A percentile compares a stretch with the other conserved stretches of the same genome.
phyloP scores from a whole-genome alignment of 768 basidiomycete species.

The Leccinum longicurvipes region DNA sequence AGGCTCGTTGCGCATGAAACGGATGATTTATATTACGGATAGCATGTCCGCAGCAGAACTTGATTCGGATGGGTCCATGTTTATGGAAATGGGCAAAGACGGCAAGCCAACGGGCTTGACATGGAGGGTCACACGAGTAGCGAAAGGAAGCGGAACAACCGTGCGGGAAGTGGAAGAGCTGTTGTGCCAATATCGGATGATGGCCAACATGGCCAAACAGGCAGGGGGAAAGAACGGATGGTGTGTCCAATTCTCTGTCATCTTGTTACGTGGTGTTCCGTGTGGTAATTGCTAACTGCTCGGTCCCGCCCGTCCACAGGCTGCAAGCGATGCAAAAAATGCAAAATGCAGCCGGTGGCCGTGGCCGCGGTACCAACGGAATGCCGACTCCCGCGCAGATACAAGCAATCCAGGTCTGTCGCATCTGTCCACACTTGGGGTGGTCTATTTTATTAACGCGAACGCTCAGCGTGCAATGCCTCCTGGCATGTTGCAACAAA shows the following conservation, averaged over 20 bases:
- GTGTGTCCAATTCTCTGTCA: slow-evolving; percentile 37
- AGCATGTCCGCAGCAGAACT: slow-evolving; percentile 93
- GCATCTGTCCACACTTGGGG: neutral
- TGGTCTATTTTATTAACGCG: slow-evolving; percentile 4
- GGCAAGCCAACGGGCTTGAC: slow-evolving; percentile 85
- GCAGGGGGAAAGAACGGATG: slow-evolving; percentile 97
- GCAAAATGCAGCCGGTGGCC: slow-evolving; percentile 81
- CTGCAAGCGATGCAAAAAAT: slow-evolving; percentile 90
- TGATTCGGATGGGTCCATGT: slow-evolving; percentile 90
- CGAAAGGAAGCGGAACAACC: slow-evolving; percentile 89
- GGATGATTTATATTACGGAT: slow-evolving; percentile 98
- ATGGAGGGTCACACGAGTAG: slow-evolving; percentile 87
- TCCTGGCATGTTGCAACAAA: slow-evolving; percentile 91
- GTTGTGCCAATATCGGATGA: slow-evolving; percentile 95
- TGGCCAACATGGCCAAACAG: slow-evolving; percentile 98
- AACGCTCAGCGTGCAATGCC: slow-evolving; percentile 78
- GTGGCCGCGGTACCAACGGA: slow-evolving; percentile 81
- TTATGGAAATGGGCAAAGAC: slow-evolving; percentile 82
- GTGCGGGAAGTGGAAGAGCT: slow-evolving; percentile 98
- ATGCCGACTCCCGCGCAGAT: slow-evolving; percentile 94
- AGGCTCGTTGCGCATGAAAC: slow-evolving; percentile 84
- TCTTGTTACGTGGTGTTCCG: neutral
- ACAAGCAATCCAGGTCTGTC: slow-evolving; percentile 84
- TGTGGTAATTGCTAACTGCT: slow-evolving; percentile 4
- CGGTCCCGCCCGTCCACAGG: slow-evolving; percentile 37